A percentile compares a stretch with the other conserved stretches of the same genome.
These are phyloP conservation scores for Gaillardinia entomophila DNA, from an alignment of 805 yeast species.

Conservation along the genomic window DNA sequence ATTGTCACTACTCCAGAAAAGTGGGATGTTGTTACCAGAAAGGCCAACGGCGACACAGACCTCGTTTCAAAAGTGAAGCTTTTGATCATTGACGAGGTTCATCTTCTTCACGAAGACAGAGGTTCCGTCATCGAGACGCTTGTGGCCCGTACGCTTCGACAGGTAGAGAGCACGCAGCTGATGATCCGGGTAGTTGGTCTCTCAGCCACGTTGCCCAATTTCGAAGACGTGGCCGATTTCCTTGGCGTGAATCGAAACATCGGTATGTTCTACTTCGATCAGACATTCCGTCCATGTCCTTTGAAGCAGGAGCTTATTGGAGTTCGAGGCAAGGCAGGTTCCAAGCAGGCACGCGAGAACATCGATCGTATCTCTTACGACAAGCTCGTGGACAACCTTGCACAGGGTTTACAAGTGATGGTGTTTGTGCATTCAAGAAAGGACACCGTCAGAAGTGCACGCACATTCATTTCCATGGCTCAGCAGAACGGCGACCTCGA, in stretches of 20 bases:
- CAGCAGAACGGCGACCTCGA: conserved; percentile 51
- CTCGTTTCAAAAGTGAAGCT: conserved; percentile 55
- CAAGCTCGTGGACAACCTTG: conserved; percentile 61
- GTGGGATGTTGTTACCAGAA: conserved; percentile 95
- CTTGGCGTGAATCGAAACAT: conserved; percentile 82
- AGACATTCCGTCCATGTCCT: conserved; percentile 90
- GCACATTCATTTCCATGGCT: conserved; percentile 65
- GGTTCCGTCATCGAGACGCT: conserved; percentile 96
- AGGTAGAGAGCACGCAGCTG: conserved; percentile 89
- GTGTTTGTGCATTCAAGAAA: conserved; percentile 87
- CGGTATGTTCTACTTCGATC: conserved; percentile 94
- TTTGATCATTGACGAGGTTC: conserved; percentile 87
- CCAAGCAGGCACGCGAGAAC: conserved; percentile 63
- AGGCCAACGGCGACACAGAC: conserved; percentile 75
- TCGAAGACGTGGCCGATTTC: conserved; percentile 90
- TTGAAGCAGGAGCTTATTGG: conserved; percentile 84
- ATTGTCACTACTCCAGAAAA: conserved; percentile 96
- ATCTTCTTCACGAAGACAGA: conserved; percentile 85
- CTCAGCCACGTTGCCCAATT: conserved; percentile 92
- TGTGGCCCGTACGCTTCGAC: conserved; percentile 90
- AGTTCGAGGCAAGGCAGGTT: conserved; percentile 79
- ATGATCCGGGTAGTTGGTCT: conserved; percentile 92
- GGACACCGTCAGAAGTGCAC: conserved; percentile 82
- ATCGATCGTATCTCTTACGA: conserved; percentile 74
- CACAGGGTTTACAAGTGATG: conserved; percentile 84